These are phyloP conservation scores for Pisolithus tinctorius DNA, from an alignment of 768 basidiomycete species.

Conservation along the genomic window DNA sequence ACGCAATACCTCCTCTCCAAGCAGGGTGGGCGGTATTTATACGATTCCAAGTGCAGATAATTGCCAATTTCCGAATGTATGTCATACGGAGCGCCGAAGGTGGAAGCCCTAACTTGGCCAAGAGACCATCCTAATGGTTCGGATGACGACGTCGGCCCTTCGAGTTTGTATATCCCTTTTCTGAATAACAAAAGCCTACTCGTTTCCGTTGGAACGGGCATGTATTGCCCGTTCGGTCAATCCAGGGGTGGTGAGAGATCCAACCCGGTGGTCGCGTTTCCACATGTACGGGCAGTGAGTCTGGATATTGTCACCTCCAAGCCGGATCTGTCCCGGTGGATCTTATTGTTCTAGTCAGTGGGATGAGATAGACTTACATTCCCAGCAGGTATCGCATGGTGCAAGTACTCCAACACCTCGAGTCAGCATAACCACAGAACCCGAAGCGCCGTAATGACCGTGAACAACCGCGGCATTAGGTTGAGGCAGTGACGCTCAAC, in stretches of 20 bases:
- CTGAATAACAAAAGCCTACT: constrained; percentile 6
- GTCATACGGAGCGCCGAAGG: constrained; percentile 9
- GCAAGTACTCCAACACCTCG: neutral
- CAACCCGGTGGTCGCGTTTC: neutral
- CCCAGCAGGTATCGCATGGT: neutral
- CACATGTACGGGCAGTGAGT: neutral
- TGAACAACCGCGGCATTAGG: neutral
- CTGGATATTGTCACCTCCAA: neutral
- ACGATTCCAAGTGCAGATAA: constrained; percentile 2
- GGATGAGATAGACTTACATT: neutral
- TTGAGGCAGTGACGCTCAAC: neutral
- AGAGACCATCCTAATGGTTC: constrained; percentile 1
- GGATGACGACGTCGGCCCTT: neutral
- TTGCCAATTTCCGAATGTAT: constrained; percentile 4
- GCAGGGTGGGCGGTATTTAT: constrained; percentile 18
- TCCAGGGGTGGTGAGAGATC: neutral
- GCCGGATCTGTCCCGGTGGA: neutral
- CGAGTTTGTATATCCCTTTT: constrained; percentile 1
- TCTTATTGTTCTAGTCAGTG: neutral
- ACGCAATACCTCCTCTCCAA: constrained; percentile 10
- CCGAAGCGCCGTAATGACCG: neutral
- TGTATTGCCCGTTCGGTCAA: constrained; percentile 1
- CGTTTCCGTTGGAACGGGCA: constrained; percentile 5
- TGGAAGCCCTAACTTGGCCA: constrained; percentile 17
- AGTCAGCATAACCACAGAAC: neutral